phyloP scores from a whole-genome alignment of 2,329 filamentous ascomycete genomes.

The Penicillium hesseltinei region DNA sequence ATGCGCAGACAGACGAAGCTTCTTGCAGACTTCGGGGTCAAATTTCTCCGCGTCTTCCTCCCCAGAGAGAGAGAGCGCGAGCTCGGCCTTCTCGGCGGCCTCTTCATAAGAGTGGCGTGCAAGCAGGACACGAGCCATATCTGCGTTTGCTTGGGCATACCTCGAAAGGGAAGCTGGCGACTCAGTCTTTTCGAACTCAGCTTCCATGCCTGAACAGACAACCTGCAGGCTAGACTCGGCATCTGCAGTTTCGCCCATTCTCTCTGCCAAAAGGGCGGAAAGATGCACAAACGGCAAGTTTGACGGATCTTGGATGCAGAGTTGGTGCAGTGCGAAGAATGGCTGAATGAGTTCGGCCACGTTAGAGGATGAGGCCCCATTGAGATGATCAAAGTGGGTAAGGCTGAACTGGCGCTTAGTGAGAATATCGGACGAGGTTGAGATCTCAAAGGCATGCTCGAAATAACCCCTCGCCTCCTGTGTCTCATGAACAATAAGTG shows the following conservation, averaged over 20 bases:
- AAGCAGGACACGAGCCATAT: conserved; percentile 80
- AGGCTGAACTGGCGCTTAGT: conserved; percentile 76
- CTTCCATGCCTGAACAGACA: conserved; percentile 70
- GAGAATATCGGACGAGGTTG: conserved; percentile 70
- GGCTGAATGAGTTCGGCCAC: conserved; percentile 71
- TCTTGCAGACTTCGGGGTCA: conserved; percentile 60
- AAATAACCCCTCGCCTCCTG: conserved; percentile 82
- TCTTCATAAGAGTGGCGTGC: conserved; percentile 63
- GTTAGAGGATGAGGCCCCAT: conserved; percentile 53
- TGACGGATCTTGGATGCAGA: conserved; percentile 67
- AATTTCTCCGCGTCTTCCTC: conserved; percentile 66
- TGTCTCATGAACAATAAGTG: conserved; percentile 69
- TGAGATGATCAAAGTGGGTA: conserved; percentile 78
- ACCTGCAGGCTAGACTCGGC: conserved; percentile 64
- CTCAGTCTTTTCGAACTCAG: conserved; percentile 80
- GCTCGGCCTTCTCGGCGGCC: conserved; percentile 77
- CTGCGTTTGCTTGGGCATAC: conserved; percentile 80
- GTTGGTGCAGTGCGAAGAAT: conserved; percentile 81
- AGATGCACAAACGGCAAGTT: conserved; percentile 76
- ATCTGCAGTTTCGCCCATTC: conserved; percentile 65
- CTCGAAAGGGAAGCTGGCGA: conserved; percentile 68
- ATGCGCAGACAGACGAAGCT: conserved; percentile 77
- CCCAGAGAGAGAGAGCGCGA: conserved; percentile 75
- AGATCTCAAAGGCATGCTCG: conserved; percentile 91
- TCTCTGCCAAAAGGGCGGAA: conserved; percentile 75